Evolutionary conservation across 345 rosid genomes (phyloP).

Genomic region (Citropsis articulata): DNA sequence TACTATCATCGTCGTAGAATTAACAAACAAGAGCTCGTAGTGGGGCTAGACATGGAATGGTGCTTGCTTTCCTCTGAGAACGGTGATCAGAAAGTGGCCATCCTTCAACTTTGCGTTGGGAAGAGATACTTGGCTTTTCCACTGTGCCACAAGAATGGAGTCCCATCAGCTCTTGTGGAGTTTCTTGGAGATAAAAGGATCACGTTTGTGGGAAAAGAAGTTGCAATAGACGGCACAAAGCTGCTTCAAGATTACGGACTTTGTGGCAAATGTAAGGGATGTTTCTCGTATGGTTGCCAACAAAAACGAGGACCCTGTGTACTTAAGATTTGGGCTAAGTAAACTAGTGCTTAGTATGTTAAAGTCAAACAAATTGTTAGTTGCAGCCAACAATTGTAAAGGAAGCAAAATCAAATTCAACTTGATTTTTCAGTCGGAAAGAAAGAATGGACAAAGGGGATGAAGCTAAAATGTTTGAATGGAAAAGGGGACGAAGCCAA

Average conservation of each 20-base stretch:
- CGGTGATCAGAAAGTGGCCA: neutral
- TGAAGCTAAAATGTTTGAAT: too few species aligned
- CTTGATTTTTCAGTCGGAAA: too few species aligned
- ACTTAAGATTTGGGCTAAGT: neutral
- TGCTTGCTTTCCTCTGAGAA: neutral
- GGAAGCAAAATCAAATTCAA: too few species aligned
- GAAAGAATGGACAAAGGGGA: too few species aligned
- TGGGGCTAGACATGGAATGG: constrained; percentile 11
- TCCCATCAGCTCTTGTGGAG: neutral
- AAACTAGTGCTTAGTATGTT: neutral
- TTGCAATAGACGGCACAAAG: neutral
- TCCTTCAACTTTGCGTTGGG: neutral
- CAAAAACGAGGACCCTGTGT: neutral
- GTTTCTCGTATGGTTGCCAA: neutral
- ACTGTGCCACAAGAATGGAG: neutral
- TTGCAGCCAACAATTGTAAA: too few species aligned
- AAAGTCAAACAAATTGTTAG: too few species aligned
- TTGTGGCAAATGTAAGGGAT: neutral
- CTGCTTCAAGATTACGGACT: neutral
- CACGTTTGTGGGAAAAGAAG: constrained; percentile 6
- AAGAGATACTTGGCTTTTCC: neutral
- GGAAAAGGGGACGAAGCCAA: too few species aligned
- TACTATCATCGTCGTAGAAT: neutral
- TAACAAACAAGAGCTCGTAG: neutral
- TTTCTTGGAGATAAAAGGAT: neutral